These are phyloP conservation scores for Stephania japonica DNA, from an alignment of 164 flowering plant genomes.

Conservation along the genomic window DNA sequence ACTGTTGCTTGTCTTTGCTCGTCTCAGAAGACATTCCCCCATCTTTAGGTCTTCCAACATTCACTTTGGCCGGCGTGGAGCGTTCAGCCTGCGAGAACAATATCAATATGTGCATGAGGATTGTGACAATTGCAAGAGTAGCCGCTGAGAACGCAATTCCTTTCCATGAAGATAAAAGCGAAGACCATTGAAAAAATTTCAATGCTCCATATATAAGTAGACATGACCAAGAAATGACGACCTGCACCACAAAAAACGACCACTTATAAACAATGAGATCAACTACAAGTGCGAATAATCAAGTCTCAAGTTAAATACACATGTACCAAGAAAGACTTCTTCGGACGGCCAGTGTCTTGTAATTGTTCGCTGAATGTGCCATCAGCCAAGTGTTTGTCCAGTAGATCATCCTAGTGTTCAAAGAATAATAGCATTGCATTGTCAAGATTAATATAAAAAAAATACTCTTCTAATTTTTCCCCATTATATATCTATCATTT, in stretches of 20 bases:
- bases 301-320: not conserved
- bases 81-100: constrained; percentile 62
- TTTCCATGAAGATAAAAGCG: constrained; percentile 56
- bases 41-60: constrained; percentile 18
- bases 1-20: constrained; percentile 17
- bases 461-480: too few species aligned
- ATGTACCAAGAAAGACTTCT: constrained; percentile 56
- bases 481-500: not conserved
- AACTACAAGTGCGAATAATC: not conserved
- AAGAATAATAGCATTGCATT: constrained; percentile 1
- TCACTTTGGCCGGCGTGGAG: constrained; percentile 33
- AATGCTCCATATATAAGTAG: constrained; percentile 31
- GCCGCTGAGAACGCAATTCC: constrained; percentile 40
- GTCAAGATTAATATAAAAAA: not conserved
- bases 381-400: constrained; percentile 52
- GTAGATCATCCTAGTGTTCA: constrained; percentile 50
- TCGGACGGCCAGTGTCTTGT: constrained; percentile 51
- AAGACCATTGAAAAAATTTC: constrained; percentile 36
- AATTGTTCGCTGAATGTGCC: constrained; percentile 44
- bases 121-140: constrained; percentile 39
- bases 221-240: constrained; percentile 45
- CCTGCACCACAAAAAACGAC: constrained; percentile 27
- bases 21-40: constrained; percentile 18
- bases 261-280: not conserved
- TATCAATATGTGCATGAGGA: constrained; percentile 61